Base-by-base conservation (phyloP, 208 protist species). In the Porcisia hertigi region DNA sequence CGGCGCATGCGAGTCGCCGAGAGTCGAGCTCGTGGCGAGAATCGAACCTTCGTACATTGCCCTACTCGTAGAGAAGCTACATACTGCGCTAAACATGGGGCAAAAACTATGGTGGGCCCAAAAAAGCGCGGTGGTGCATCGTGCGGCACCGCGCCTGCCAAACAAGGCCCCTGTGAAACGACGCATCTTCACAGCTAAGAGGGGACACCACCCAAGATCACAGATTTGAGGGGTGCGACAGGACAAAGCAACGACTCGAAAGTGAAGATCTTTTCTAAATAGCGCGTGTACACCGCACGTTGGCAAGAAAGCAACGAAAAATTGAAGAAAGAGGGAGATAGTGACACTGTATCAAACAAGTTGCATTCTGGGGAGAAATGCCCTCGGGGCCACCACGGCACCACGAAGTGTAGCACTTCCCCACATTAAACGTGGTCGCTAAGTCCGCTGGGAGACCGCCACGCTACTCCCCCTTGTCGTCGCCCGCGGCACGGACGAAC, bases 111-210 rank as follows among this genome's bases (percentile, higher is more conserved):
- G 67, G 67, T 45, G 43, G 25, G 34, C 34, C 34, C 53, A 16
- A 72, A 47, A 59, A 47, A 16, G 20, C 8, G 47, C 66, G 9
- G 43, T 49, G 25, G 11, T 9, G 25, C 66, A 41, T 30, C 47
- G 49, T 54, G 49, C 30, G 16, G 54, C 47, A 55, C 62, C 14
- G 57, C 71, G 67, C 16, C 77, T 69, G n/a, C n/a, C 2, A 12
- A 76, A 3, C 47, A 81, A 14, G 1, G 63, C 71, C 59, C 16
- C 53, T 18, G 71, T 69, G 12, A 81, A 73, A 34, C 71, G 71
- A 41, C 66, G 71, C 77, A 81, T 81, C 41, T 52, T 41, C 34
- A 58, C 47, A n/a, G 25, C 39, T 66, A 3, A 41, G 12, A 39
- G 3, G 2, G 39, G 20, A 55, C 45, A 70, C 9, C 1, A 34